phyloP scores from a whole-genome alignment of 306 rosid species.

The Fragaria vesca region DNA sequence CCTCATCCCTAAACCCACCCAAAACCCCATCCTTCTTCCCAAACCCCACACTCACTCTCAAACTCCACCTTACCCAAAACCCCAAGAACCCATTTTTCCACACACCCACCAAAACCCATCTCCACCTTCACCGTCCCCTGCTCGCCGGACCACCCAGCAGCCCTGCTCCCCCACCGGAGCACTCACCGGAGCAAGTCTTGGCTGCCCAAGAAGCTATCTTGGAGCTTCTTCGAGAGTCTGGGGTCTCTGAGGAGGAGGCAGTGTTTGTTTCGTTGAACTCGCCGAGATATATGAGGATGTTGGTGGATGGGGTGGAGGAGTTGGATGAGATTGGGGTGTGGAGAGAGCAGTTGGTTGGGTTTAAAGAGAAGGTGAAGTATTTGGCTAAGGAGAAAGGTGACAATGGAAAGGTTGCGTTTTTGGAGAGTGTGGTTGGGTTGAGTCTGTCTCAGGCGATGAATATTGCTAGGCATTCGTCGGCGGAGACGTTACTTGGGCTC shows the following conservation, averaged over 20 bases:
- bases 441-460: conserved; percentile 75
- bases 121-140: conserved; percentile 12
- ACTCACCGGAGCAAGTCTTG: conserved; percentile 16
- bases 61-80: conserved; percentile 12
- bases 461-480: conserved; percentile 60
- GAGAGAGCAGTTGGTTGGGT: conserved; percentile 33
- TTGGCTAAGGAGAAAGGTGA: conserved; percentile 72
- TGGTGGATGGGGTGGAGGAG: conserved; percentile 65
- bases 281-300: conserved; percentile 57
- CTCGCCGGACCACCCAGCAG: conserved; percentile 20
- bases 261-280: conserved; percentile 44
- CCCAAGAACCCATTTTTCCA: neutral
- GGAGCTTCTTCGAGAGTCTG: conserved; percentile 43
- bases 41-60: conserved; percentile 2
- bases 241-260: conserved; percentile 56
- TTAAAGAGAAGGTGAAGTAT: conserved; percentile 51
- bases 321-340: conserved; percentile 64
- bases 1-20: conserved; percentile 4
- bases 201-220: conserved; percentile 58
- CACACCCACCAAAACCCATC: conserved; percentile 16
- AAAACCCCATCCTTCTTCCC: neutral
- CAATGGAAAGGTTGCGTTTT: conserved; percentile 66
- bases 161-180: conserved; percentile 14
- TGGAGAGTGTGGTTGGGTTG: conserved; percentile 75
- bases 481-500: conserved; percentile 56